phyloP scores from a whole-genome alignment of 441 rosid genomes.

The Croton laevigatus region DNA sequence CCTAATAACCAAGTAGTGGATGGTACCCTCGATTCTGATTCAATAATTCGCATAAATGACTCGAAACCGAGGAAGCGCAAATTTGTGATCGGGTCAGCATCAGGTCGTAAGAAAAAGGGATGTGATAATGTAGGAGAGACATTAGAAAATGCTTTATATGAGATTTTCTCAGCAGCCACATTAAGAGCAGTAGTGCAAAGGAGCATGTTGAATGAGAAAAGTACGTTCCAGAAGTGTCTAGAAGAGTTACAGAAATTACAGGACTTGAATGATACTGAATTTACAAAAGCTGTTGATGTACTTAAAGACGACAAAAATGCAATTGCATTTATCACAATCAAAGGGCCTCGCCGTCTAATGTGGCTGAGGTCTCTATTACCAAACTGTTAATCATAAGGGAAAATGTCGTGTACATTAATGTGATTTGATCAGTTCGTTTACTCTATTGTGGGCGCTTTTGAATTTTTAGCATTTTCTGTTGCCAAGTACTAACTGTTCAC shows the following conservation, averaged over 20 bases:
- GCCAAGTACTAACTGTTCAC: neutral
- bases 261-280: constrained; percentile 30
- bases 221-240: constrained; percentile 29
- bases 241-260: constrained; percentile 39
- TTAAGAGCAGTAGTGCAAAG: constrained; percentile 21
- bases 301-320: constrained; percentile 40
- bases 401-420: too few species aligned
- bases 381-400: neutral
- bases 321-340: constrained; percentile 33
- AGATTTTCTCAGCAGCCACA: constrained; percentile 31
- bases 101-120: constrained; percentile 23
- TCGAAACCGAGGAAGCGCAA: constrained; percentile 27
- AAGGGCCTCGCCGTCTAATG: constrained; percentile 29
- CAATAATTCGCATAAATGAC: constrained; percentile 27
- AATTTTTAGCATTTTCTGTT: neutral
- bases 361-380: constrained; percentile 32
- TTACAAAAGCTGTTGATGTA: constrained; percentile 30
- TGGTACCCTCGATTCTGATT: constrained; percentile 39
- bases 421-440: too few species aligned
- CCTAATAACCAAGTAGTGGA: constrained; percentile 30
- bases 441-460: too few species aligned
- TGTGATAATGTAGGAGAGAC: constrained; percentile 24
- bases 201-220: constrained; percentile 23
- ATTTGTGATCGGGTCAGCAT: constrained; percentile 13
- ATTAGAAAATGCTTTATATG: constrained; percentile 28